Evolutionary conservation across 495 filamentous ascomycete species (phyloP), one percentile per base, ranked within the genome.

Genomic region (Tuber magnatum): DNA sequence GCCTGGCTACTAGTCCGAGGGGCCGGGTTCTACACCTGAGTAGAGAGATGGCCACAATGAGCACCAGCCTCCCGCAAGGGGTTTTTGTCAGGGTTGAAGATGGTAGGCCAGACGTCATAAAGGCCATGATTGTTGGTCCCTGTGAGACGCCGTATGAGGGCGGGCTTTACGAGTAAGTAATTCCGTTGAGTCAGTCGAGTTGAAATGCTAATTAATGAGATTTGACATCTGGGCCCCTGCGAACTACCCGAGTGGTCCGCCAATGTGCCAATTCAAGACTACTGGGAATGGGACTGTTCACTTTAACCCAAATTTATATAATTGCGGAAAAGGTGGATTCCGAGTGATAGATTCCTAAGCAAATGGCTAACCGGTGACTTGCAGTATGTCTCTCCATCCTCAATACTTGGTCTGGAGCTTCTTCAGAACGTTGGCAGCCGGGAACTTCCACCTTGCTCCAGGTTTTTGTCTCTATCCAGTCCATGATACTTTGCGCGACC

Each of bases 221-320:
- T 90, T 91, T 73, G 88, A 90, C 77, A 74, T 91, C 71, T 85
- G 84, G 70, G 87, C 86, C 71, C 77, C 75, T 20, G 12, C 68
- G 0, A 75, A 86, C 24, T 91, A 88, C 69, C 89, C 89, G 0
- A 75, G 76, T 3, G 74, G 68, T 1, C 86, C 89, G 22, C 89
- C 89, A 0, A 76, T 83, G 71, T 84, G 89, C 80, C 71, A 76
- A 16, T 89, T 90, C 80, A 84, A 82, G 44, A 87, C 87, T 9
- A 87, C 88, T 0, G 86, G 85, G 18, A 79, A 82, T 12, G 87
- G 87, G 0, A 78, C 4, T 1, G 82, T 81, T 0, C 68, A 81
- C 0, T 88, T 91, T 80, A 91, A 90, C 78, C 89, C 89, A 5
- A 90, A 91, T 74, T 84, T 91, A 16, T 88, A 91, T 73, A 51